These are phyloP conservation scores for Phytophthora ramorum DNA, from an alignment of 352 stramenopile genomes.

Conservation along the genomic window DNA sequence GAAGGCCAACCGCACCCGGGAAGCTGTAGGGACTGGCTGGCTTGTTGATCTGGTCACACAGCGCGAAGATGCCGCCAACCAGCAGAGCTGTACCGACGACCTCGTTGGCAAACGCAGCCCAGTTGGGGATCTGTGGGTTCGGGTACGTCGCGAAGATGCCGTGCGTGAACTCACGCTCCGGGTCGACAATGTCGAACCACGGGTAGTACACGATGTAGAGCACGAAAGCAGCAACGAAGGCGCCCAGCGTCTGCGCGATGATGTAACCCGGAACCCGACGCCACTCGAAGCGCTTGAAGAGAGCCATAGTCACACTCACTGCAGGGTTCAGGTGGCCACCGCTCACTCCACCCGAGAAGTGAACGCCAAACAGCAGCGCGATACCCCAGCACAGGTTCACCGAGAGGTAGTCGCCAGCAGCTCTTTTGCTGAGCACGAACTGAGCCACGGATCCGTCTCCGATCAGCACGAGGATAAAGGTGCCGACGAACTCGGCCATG, in stretches of 20 bases:
- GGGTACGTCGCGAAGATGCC: constrained; percentile 82
- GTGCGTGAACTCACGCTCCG: constrained; percentile 66
- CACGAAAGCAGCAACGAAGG: constrained; percentile 68
- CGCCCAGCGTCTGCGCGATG: constrained; percentile 60
- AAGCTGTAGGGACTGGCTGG: constrained; percentile 71
- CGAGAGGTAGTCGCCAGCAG: constrained; percentile 70
- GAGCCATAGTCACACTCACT: constrained; percentile 72
- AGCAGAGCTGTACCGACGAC: constrained; percentile 67
- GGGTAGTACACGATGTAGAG: constrained; percentile 76
- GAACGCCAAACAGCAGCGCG: constrained; percentile 73
- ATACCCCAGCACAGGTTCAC: constrained; percentile 78
- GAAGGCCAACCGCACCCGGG: constrained; percentile 69
- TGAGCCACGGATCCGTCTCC: constrained; percentile 65
- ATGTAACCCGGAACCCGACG: constrained; percentile 75
- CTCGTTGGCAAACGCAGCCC: constrained; percentile 70
- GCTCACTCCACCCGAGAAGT: constrained; percentile 70
- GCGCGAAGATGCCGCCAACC: constrained; percentile 65
- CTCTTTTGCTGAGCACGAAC: constrained; percentile 56
- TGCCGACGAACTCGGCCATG: constrained; percentile 60
- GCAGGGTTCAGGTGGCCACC: constrained; percentile 77
- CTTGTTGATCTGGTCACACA: constrained; percentile 80
- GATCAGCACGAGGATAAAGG: constrained; percentile 69
- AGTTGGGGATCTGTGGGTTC: constrained; percentile 66
- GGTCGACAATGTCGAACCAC: constrained; percentile 59
- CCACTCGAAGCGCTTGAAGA: constrained; percentile 66